Conservation (phyloP, 352 stramenopile species). For the Detonula confervacea region DNA sequence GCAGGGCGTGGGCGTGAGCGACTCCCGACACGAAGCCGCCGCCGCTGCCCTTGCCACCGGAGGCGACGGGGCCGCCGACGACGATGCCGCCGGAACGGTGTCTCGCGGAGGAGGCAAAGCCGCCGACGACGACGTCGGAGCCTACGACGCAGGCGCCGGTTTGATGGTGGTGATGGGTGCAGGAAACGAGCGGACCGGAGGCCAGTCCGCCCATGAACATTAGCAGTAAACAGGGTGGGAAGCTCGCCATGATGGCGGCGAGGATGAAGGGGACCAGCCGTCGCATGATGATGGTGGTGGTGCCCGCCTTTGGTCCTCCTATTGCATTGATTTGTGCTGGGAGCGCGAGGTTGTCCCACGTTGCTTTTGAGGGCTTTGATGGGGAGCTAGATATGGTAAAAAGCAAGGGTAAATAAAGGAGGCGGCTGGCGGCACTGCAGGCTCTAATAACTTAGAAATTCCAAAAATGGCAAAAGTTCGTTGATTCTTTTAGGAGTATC, state of each 20-base stretch:
- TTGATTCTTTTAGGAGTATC: no score
- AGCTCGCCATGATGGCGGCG: constrained; percentile 44
- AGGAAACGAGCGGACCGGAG: not conserved
- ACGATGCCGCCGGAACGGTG: not conserved
- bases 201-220: constrained; percentile 33
- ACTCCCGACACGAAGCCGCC: constrained; percentile 24
- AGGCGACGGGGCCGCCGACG: not conserved
- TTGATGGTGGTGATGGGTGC: constrained; percentile 8
- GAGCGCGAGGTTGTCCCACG: no score
- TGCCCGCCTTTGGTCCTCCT: no score
- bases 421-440: no score
- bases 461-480: no score
- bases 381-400: no score
- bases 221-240: constrained; percentile 37
- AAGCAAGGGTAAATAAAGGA: no score
- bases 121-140: not conserved
- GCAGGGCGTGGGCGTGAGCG: constrained; percentile 13
- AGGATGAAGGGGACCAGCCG: constrained; percentile 50
- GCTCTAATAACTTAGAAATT: no score
- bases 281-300: constrained; percentile 52
- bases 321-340: no score
- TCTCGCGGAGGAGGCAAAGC: not conserved
- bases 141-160: not conserved
- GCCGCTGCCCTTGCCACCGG: not conserved
- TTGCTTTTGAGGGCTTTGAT: no score